Conservation (phyloP, 495 filamentous ascomycete genomes). For the Xylaria bambusicola region DNA sequence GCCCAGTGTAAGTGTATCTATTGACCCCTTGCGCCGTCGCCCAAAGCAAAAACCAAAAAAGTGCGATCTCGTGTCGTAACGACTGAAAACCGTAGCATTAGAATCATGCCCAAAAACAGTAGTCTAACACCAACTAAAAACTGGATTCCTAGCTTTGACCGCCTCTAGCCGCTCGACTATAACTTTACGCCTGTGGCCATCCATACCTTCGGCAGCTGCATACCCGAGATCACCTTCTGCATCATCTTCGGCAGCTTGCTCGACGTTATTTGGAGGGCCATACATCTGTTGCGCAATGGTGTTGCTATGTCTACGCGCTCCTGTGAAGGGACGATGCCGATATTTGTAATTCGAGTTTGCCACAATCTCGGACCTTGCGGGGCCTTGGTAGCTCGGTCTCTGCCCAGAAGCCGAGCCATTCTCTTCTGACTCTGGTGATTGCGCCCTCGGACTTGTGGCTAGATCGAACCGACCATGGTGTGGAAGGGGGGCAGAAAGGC, state of each 20-base stretch:
- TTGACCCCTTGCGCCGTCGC: conserved; percentile 6
- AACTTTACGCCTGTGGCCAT: conserved; percentile 84
- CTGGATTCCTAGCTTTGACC: conserved; percentile 91
- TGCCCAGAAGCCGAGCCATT: conserved; percentile 15
- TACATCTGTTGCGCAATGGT: conserved; percentile 49
- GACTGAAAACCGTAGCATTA: too few relatives aligned
- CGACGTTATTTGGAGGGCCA: conserved; percentile 30
- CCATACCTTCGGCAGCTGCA: conserved; percentile 89
- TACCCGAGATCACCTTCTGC: conserved; percentile 91
- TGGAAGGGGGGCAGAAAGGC: conserved; percentile 64
- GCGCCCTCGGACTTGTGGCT: conserved; percentile 47
- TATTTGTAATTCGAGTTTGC: not conserved
- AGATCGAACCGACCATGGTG: conserved; percentile 86
- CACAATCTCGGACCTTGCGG: conserved; percentile 23
- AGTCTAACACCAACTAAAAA: conserved; percentile 95
- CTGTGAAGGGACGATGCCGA: conserved; percentile 10
- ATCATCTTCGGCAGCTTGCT: conserved; percentile 67
- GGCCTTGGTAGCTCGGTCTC: conserved; percentile 40
- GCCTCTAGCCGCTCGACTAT: conserved; percentile 95
- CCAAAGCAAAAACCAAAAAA: conserved; percentile 2
- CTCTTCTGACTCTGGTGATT: conserved; percentile 27
- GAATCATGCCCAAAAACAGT: too few relatives aligned
- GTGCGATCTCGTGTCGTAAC: not conserved
- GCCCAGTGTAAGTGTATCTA: not conserved
- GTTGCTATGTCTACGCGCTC: conserved; percentile 35